Evolutionary conservation across 2,329 filamentous ascomycete species (phyloP).

Genomic region (Pleomassaria siparia): DNA sequence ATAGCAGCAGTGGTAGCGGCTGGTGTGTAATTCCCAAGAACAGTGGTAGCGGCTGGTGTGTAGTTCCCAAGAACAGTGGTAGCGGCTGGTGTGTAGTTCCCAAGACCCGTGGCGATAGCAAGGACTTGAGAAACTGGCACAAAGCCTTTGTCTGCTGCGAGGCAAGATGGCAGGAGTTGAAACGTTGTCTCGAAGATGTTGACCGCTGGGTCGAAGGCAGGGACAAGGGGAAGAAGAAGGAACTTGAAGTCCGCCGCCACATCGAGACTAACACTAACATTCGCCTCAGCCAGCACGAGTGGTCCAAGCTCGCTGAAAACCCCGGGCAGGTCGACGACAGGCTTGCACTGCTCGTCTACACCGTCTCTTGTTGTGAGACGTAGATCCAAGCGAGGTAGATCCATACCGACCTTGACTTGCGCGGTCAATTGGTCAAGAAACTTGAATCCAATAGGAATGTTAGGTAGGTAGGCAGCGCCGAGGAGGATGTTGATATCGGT

Average conservation of each 20-base stretch:
- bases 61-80: neutral
- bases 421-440: slow-evolving; percentile 32
- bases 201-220: slow-evolving; percentile 13
- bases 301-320: slow-evolving; percentile 7
- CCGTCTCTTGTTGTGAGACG: slow-evolving; percentile 24
- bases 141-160: slow-evolving; percentile 9
- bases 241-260: slow-evolving; percentile 21
- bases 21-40: neutral
- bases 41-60: neutral
- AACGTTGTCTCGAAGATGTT: slow-evolving; percentile 25
- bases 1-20: neutral
- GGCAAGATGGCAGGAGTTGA: slow-evolving; percentile 22
- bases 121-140: neutral
- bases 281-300: slow-evolving; percentile 27
- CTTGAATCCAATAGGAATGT: slow-evolving; percentile 39
- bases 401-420: slow-evolving; percentile 30
- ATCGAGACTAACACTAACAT: slow-evolving; percentile 24
- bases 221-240: slow-evolving; percentile 20
- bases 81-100: neutral
- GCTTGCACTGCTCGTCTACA: slow-evolving; percentile 22
- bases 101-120: neutral
- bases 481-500: slow-evolving; percentile 31
- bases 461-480: slow-evolving; percentile 32
- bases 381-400: slow-evolving; percentile 35
- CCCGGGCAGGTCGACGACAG: slow-evolving; percentile 3